A percentile compares a stretch with the other conserved stretches of the same genome.
phyloP scores from a whole-genome alignment of 345 rosid genomes.

The Populus euphratica region DNA sequence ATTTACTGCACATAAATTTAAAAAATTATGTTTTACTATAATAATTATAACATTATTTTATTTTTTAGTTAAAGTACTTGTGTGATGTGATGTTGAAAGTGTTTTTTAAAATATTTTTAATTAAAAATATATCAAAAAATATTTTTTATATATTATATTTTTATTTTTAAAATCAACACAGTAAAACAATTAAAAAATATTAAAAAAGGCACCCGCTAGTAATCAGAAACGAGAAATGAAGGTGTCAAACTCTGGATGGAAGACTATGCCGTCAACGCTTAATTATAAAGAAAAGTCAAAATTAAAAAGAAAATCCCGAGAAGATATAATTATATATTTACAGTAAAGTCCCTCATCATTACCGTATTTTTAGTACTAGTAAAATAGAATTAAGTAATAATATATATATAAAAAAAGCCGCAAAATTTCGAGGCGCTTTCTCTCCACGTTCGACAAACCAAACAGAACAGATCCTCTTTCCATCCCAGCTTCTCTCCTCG shows the following conservation, averaged over 20 bases:
- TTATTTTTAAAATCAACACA: too few species aligned
- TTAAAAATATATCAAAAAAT: too few species aligned
- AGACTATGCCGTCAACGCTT: background rate
- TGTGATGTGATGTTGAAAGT: too few species aligned
- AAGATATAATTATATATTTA: background rate
- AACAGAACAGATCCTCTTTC: background rate
- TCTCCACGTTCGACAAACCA: slow-evolving; percentile 19
- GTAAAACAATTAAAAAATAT: too few species aligned
- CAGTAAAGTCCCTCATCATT: background rate
- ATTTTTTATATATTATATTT: too few species aligned
- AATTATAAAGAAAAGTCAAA: background rate
- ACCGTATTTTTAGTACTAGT: background rate
- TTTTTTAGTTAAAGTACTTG: too few species aligned
- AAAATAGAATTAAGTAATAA: background rate
- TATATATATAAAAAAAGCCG: background rate
- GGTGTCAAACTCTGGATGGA: background rate
- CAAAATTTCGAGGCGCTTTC: slow-evolving; percentile 17
- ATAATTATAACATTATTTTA: too few species aligned
- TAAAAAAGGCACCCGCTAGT: too few species aligned
- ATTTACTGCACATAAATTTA: too few species aligned
- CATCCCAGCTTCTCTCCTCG: background rate
- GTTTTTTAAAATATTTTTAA: too few species aligned
- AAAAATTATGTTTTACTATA: too few species aligned
- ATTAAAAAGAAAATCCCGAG: background rate
- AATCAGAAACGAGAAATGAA: too few species aligned